Evolutionary conservation across 78 protist genomes (phyloP).

Genomic region (Chrysochromulina parva): DNA sequence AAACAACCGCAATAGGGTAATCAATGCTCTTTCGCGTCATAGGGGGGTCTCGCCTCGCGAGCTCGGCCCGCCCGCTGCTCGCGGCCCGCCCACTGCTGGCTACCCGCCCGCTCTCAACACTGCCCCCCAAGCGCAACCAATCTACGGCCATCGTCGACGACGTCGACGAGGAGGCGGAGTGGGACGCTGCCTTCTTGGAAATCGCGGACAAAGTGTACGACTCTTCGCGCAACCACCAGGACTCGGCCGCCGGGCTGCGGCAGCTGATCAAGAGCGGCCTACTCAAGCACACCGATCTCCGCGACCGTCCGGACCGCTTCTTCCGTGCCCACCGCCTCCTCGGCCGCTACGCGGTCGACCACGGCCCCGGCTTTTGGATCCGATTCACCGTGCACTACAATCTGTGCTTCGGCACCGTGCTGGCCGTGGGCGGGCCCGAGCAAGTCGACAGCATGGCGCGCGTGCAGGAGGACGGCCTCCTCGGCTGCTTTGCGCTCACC

Average conservation of each 20-base stretch:
- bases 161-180: neutral
- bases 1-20: too few species aligned
- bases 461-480: neutral
- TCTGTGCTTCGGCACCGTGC: conserved; percentile 50
- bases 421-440: conserved; percentile 45
- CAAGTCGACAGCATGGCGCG: neutral
- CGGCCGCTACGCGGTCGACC: conserved; percentile 28
- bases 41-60: too few species aligned
- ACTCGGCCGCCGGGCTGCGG: neutral
- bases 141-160: too few species aligned
- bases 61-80: too few species aligned
- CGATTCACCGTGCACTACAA: conserved; percentile 61
- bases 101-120: too few species aligned
- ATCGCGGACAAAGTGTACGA: neutral
- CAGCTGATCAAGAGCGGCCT: conserved; percentile 9
- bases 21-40: too few species aligned
- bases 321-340: conserved; percentile 56
- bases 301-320: conserved; percentile 51
- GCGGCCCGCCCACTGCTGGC: too few species aligned
- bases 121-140: too few species aligned
- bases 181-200: neutral
- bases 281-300: conserved; percentile 47
- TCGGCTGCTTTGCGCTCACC: conserved; percentile 49
- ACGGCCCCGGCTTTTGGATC: conserved; percentile 61
- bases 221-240: neutral